Base-by-base conservation (phyloP, 345 rosid genomes). In the Draba incana region DNA sequence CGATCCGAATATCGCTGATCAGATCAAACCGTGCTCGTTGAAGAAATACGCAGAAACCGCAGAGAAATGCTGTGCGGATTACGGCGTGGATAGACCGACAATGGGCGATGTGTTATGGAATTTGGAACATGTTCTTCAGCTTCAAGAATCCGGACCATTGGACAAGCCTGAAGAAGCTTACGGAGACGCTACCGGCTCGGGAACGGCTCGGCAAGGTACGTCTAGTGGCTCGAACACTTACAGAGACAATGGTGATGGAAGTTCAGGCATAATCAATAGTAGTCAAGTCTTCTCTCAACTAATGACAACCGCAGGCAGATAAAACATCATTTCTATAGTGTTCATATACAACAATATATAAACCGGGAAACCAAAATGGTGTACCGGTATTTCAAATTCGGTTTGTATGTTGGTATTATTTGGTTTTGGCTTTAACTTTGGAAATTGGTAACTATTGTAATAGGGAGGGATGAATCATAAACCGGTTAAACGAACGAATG, bases 91-190 rank as follows among this genome's bases (percentile, higher is more conserved):
- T 74, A 87, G 98, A 75, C 98, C 98, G 0, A 81, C 81, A 4
- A 90, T 93, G 81, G 98, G 98, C 3, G 98, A 90, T 77, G 97
- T 93, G 42, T 46, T 93, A 39, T 93, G 98, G 98, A 93, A 90
- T 64, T 82, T 93, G 69, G 98, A 93, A 68, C 72, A 81, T 57
- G 83, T 79, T 10, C 88, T 88, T 58, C 96, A 86, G 80, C 86
- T 90, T 76, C 97, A 91, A 65, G 92, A 86, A 76, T 84, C 96
- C 16, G 80, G 81, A 37, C 66, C 79, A 3, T 30, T 76, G 13
- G 74, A 46, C 33, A 78, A 81, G 55, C 73, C 83, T 54, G 71
- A 13, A 0, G 83, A 80, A 27, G 67, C 9, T 14, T 0, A 27
- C 57, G 66, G 28, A 62, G 33, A 39, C 24, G 0, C 10, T 20